A percentile compares a stretch with the other conserved stretches of the same genome.
phyloP scores from a whole-genome alignment of 106 monocot genomes.

The Alisma plantagoaquatica region DNA sequence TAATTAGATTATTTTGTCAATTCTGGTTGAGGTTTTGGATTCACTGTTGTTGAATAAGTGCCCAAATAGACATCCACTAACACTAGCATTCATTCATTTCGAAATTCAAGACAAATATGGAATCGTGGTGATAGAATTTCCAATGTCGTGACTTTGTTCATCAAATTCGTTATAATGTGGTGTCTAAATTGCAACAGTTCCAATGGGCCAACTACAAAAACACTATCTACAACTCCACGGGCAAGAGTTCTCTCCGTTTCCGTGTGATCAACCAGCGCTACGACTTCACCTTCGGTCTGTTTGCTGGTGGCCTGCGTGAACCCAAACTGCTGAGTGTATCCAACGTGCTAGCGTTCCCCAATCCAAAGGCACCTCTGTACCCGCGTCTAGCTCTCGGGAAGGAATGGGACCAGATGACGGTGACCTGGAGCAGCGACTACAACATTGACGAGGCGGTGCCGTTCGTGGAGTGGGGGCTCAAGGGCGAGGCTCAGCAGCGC shows the following conservation, averaged over 20 bases:
- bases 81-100: too few species aligned
- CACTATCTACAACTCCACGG: background rate
- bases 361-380: constrained; percentile 15
- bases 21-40: too few species aligned
- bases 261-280: constrained; percentile 12
- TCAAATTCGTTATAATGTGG: too few species aligned
- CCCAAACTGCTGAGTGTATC: constrained; percentile 5
- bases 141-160: too few species aligned
- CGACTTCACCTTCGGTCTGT: constrained; percentile 3
- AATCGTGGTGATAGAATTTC: too few species aligned
- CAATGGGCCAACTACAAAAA: background rate
- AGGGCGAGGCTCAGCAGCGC: background rate
- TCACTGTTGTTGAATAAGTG: too few species aligned
- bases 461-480: constrained; percentile 10
- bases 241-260: background rate
- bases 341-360: constrained; percentile 4
- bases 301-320: constrained; percentile 7
- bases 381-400: constrained; percentile 5
- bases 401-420: constrained; percentile 17
- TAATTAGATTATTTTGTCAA: background rate
- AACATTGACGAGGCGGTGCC: constrained; percentile 9
- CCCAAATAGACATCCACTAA: too few species aligned
- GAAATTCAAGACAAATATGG: too few species aligned
- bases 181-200: background rate
- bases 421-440: constrained; percentile 14